Conservation (phyloP, 768 basidiomycete species). For the Coprinopsis cinerea region DNA sequence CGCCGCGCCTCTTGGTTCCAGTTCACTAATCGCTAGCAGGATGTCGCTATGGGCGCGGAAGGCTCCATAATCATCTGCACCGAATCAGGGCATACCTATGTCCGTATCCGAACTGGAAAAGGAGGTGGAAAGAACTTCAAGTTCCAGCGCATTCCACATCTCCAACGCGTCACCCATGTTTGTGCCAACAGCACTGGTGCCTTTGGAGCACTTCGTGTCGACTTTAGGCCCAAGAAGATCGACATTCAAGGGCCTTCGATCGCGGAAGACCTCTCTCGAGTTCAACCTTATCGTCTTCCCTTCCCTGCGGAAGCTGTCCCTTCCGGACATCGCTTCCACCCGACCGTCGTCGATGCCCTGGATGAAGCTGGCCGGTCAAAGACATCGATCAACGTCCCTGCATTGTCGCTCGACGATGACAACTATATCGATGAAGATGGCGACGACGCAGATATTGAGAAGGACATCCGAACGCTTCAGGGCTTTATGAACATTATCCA, state of each 20-base stretch:
- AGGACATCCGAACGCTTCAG: conserved; percentile 29
- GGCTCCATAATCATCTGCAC: conserved; percentile 91
- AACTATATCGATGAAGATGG: conserved; percentile 28
- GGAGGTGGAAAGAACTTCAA: conserved; percentile 50
- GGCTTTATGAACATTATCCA: conserved; percentile 28
- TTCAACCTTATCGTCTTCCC: conserved; percentile 56
- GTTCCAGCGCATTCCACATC: conserved; percentile 71
- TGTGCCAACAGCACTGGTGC: conserved; percentile 84
- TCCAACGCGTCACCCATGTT: conserved; percentile 84
- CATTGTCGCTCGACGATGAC: conserved; percentile 7
- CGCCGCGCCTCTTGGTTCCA: background rate
- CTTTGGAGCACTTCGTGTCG: conserved; percentile 78
- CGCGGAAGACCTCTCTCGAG: conserved; percentile 54
- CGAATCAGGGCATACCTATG: conserved; percentile 89
- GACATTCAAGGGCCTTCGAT: conserved; percentile 49
- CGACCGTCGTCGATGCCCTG: conserved; percentile 1
- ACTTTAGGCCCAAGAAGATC: conserved; percentile 57
- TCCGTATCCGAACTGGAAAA: conserved; percentile 57
- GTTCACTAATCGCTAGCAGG: conserved; percentile 34
- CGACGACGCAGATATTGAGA: conserved; percentile 31
- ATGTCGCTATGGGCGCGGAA: conserved; percentile 84
- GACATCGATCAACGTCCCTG: background rate
- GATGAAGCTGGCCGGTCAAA: background rate
- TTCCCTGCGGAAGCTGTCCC: conserved; percentile 10
- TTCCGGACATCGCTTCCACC: background rate